Evolutionary conservation across 306 rosid genomes (phyloP).

Genomic region (Pyrus communis): DNA sequence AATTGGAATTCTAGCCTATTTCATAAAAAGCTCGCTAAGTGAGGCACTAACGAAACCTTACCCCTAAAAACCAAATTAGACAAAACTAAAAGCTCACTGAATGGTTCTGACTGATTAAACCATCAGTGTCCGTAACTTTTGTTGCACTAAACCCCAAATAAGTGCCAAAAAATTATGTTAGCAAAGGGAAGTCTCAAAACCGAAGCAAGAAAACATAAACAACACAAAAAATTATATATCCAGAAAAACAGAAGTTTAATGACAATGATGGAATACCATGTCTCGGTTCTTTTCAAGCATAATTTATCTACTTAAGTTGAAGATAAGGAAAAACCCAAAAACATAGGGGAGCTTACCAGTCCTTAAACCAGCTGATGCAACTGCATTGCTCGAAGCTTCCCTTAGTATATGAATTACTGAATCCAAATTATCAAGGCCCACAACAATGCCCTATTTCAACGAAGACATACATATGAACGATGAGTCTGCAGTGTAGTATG

Average conservation of each 20-base stretch:
- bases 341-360: slow-evolving; percentile 42
- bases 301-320: neutral
- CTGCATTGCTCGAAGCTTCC: slow-evolving; percentile 67
- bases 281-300: neutral
- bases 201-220: neutral
- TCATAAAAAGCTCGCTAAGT: neutral
- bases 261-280: neutral
- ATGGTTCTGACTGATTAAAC: neutral
- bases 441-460: slow-evolving; percentile 63
- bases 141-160: neutral
- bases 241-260: neutral
- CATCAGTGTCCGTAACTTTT: neutral
- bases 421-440: slow-evolving; percentile 84
- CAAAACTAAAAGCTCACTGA: too few relatives aligned
- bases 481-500: neutral
- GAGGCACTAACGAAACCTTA: neutral
- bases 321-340: slow-evolving; percentile 3
- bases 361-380: slow-evolving; percentile 55
- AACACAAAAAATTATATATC: neutral
- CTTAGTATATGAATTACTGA: slow-evolving; percentile 60
- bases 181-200: neutral
- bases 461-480: slow-evolving; percentile 3
- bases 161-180: neutral
- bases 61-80: neutral
- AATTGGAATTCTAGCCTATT: neutral